Evolutionary conservation across 805 yeast genomes (phyloP), one percentile per base, ranked within the genome.

Genomic region (Metschnikowia anglica): DNA sequence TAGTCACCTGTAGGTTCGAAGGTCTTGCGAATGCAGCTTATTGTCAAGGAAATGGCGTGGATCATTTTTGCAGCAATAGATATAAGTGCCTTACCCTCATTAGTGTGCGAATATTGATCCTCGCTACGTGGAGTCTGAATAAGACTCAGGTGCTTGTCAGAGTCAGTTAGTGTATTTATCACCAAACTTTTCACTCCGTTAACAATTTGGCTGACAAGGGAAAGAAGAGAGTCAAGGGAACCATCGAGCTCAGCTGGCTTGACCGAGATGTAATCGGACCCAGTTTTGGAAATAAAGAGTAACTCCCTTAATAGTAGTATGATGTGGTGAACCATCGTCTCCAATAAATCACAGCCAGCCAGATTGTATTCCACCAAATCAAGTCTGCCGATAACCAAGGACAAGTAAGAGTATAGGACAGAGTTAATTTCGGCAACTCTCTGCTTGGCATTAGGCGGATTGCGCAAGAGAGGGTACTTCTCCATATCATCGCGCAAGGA

Each of bases 331-430:
- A 81, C 77, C 12, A 86, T 65, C 13, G 74, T 70, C 53, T 85
- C 90, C 41, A 86, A 60, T 5, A 80, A 60, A 49, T 82, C 83
- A 55, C 88, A 81, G 2, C 91, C 91, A 13, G 70, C 69, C 3
- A 80, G 73, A 56, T 85, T 85, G 52, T 81, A 84, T 56, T 86
- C 93, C 26, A 85, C 79, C 61, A 86, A 70, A 59, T 86, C 93
- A 49, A 86, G 63, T 53, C 95, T 66, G n/a, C 95, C 95, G 12
- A 84, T 70, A 8, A 85, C 76, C 50, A 86, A 55, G 2, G 84
- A 82, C 49, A 85, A 67, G 54, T 85, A 85, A 1, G 78, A 70
- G 53, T 77, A 76, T 12, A 84, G 55, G 4, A 81, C 66, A 20
- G 77, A 75, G 52, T 83, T 76, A 30, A 85, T 75, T 59, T 85